Base-by-base conservation (phyloP, 352 stramenopile species). In the Phytophthora tentaculata region DNA sequence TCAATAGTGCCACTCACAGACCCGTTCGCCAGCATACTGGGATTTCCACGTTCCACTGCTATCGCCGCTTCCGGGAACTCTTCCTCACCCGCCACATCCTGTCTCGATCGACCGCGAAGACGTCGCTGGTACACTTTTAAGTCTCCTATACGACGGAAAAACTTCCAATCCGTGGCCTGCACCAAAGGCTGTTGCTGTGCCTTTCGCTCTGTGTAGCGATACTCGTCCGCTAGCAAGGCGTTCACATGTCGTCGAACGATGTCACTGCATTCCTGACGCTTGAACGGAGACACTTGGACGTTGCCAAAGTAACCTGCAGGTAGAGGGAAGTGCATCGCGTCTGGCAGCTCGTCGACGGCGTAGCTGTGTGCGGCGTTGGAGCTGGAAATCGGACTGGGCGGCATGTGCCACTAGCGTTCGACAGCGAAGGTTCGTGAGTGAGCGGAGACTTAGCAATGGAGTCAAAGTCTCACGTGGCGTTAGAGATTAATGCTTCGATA, bases 101-200 rank as follows among this genome's bases (percentile, higher is more conserved):
- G 63, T 13, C 62, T 52, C 1, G 57, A 63, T 17, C 54, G 53
- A 13, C 65, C 65, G 5, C 64, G 64, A 48, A 61, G 53, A 19
- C 74, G 56, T 19, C 73, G 73, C 39, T 70, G 60, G 50, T 78
- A 86, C 17, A 89, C 67, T 41, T 77, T 74, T 12, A 89, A 60
- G 14, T 76, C 56, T 3, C 76, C 57, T 2, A 84, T 71, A 20
- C 69, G 61, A 14, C 65, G 64, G 19, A 83, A 74, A 24, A 79
- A 61, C 57, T 79, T 80, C 82, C 82, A 90, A 50, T 87, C 74
- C 13, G 39, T 52, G 16, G 53, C 22, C 45, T 84, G 73, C 19
- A 85, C 57, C 12, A 67, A n/a, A 7, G 68, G 71, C 12, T 75
- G 63, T 19, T 79, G 57, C 16, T 66, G 67, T 13, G 55, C 62